Conservation (phyloP, 345 rosid genomes). For the Atalantia buxifolia region DNA sequence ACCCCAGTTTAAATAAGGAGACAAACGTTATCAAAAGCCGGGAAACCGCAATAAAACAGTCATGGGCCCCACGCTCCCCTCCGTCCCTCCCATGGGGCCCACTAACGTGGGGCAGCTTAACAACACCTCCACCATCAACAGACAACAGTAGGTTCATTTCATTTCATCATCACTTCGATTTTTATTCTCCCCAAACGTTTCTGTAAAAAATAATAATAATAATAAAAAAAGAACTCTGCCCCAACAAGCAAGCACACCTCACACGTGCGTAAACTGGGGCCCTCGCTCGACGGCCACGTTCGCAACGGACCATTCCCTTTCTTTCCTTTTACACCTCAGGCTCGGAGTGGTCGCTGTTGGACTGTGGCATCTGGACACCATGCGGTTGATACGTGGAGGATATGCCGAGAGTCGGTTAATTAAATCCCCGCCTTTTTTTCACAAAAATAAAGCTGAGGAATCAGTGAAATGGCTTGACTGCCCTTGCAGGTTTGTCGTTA, state of each 20-base stretch:
- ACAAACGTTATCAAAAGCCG: conserved; percentile 19
- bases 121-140: neutral
- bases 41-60: conserved; percentile 36
- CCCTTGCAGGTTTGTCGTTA: conserved; percentile 4
- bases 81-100: conserved; percentile 2
- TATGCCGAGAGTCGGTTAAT: conserved; percentile 20
- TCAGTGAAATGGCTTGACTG: neutral
- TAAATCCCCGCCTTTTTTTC: neutral
- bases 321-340: too few relatives aligned
- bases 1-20: neutral
- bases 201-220: too few relatives aligned
- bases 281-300: conserved; percentile 9
- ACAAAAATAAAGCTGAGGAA: neutral
- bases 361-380: neutral
- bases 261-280: conserved; percentile 20
- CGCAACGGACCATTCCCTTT: neutral
- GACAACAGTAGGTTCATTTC: too few relatives aligned
- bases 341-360: neutral
- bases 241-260: neutral
- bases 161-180: neutral
- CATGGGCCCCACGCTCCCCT: conserved; percentile 37
- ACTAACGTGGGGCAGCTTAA: conserved; percentile 7
- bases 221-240: neutral
- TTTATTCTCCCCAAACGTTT: neutral
- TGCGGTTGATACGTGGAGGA: conserved; percentile 21